These are phyloP conservation scores for Penicillium arizonense DNA, from an alignment of 495 filamentous ascomycete species.

Conservation along the genomic window DNA sequence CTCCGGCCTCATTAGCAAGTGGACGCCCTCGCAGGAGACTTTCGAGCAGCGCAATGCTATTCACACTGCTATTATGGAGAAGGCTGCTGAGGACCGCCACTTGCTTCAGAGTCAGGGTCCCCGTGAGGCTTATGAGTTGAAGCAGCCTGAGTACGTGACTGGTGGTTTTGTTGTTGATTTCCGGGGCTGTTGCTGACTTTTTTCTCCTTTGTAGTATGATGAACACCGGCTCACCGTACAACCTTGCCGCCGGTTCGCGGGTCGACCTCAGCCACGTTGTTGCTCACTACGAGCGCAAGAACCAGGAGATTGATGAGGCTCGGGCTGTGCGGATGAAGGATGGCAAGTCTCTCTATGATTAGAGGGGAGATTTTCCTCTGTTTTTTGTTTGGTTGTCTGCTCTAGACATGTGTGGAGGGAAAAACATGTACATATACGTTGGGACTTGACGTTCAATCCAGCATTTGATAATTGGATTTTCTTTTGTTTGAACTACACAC, in stretches of 20 bases:
- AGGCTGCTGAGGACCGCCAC: conserved; percentile 65
- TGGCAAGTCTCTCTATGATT: conserved; percentile 46
- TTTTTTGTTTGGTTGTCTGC: conserved; percentile 21
- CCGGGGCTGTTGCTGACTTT: neutral
- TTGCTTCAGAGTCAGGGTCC: conserved; percentile 58
- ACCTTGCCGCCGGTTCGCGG: conserved; percentile 60
- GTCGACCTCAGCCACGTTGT: conserved; percentile 60
- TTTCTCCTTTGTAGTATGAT: conserved; percentile 25
- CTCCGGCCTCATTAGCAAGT: conserved; percentile 58
- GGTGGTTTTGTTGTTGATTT: neutral
- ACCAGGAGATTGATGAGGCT: conserved; percentile 51
- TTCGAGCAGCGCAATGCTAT: conserved; percentile 61
- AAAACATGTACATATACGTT: conserved; percentile 45
- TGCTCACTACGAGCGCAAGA: conserved; percentile 60
- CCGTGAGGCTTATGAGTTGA: conserved; percentile 50
- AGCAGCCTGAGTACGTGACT: conserved; percentile 65
- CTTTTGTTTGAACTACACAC: conserved; percentile 22
- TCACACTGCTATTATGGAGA: conserved; percentile 64
- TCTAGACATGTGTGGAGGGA: conserved; percentile 28
- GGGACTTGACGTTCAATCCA: conserved; percentile 25
- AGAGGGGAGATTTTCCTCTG: conserved; percentile 20
- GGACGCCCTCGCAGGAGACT: conserved; percentile 41
- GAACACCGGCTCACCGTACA: conserved; percentile 60
- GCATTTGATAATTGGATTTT: conserved; percentile 28
- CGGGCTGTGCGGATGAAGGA: conserved; percentile 44